These are phyloP conservation scores for Pythium brassicae DNA, from an alignment of 352 stramenopile genomes.

Conservation along the genomic window DNA sequence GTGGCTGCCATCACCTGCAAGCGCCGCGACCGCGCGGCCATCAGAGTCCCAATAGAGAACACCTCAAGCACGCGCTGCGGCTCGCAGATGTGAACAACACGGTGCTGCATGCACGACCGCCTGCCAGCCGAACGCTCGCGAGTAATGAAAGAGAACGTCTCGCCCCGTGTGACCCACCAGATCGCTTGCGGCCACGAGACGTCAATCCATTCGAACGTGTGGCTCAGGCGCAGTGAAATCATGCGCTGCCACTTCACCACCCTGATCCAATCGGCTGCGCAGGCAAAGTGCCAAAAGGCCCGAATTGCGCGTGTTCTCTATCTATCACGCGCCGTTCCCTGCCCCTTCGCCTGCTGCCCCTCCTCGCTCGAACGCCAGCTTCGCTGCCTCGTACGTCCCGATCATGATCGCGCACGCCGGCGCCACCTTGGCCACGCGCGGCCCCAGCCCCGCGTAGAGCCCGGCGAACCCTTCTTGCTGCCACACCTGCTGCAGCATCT, in stretches of 20 bases:
- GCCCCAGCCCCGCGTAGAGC: constrained; percentile 41
- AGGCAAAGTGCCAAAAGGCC: background rate
- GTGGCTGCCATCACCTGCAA: too few species aligned
- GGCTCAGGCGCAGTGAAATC: background rate
- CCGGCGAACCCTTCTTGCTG: constrained; percentile 32
- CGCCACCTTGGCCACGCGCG: constrained; percentile 65
- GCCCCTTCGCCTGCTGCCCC: constrained; percentile 4
- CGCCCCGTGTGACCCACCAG: too few species aligned
- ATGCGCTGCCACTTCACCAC: background rate
- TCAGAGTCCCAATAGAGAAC: too few species aligned
- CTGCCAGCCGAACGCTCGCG: too few species aligned
- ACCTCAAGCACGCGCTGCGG: too few species aligned
- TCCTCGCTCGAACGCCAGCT: constrained; percentile 42
- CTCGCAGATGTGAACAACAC: too few species aligned
- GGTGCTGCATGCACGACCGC: too few species aligned
- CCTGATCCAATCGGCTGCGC: background rate
- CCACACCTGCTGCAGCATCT: constrained; percentile 53
- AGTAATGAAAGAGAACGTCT: too few species aligned
- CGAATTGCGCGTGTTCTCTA: background rate
- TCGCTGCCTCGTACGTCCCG: constrained; percentile 63
- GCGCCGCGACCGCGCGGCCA: too few species aligned
- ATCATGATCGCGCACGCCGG: constrained; percentile 82
- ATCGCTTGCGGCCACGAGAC: background rate
- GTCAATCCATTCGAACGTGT: background rate
- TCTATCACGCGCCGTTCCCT: constrained; percentile 3